Base-by-base conservation (phyloP, 805 yeast genomes). In the Spathaspora gorwiae region DNA sequence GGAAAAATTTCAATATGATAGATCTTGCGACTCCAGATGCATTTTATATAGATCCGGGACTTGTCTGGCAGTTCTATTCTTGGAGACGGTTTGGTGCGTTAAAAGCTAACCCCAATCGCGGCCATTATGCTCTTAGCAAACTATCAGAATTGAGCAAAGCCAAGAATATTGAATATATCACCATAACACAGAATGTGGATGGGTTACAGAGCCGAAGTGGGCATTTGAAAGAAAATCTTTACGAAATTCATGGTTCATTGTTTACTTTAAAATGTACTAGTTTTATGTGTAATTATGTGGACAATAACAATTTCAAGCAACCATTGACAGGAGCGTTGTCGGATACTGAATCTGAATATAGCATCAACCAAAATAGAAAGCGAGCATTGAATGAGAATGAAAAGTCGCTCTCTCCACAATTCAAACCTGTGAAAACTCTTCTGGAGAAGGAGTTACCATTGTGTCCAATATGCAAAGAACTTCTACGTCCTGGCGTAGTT, bases 1-100 rank as follows among this genome's bases (percentile, higher is more conserved):
- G 96, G 96, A 73, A 79, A 48, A 80, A 80, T 49, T 84, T 79
- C 65, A 84, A 84, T 43, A 81, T 90, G 54, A 82, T 87, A 38
- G 96, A 89, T 56, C 69, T 90, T 37, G 96, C 96, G 7, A 89
- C 96, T 0, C 96, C 95, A 0, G 96, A 89, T 57, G 96, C 96
- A 5, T 89, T 90, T 60, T 78, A 81, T 47, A 70, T 72, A 14
- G 90, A 89, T 58, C 96, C 97, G 0, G 87, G 87, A 0, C 69
- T 88, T 8, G 96, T 90, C 7, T 89, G 97, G 97, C 92, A 87
- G 58, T 89, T 86, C 55, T 89, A 90, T 62, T 73, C 88, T 5
- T 79, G 80, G 61, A 66, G 95, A 49, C 60, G 97, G 38, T 73
- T 66, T 39, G 70, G 70, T 40, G 90, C 96, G 0, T 65, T 87